Evolutionary conservation across 176 grass and related monocot genomes (phyloP), one percentile per base, ranked within the genome.

Genomic region (Cenchrus fungigraminus): DNA sequence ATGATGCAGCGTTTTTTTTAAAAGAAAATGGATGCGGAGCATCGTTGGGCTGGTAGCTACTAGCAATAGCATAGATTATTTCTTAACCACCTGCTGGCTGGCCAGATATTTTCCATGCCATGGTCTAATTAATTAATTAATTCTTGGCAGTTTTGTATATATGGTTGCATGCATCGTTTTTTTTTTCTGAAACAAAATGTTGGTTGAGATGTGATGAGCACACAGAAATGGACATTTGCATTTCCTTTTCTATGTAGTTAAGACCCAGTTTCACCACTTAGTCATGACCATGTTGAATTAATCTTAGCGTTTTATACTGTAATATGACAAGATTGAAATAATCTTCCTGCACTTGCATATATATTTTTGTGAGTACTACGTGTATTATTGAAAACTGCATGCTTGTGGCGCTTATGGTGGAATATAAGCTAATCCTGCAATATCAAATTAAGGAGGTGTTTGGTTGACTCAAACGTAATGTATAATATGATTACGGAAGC

Each of bases 51-150:
- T 20, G 14, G 54, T 58, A 2, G 55, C 19, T 65, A 5, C 6
- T 67, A 45, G 40, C 40, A 84, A 19, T 54, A 19, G 37, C 37
- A 46, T 46, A 46, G 72, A 67, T 76, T 31, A 67, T 76, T 31
- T 19, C 49, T 15, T 8, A 84, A 68, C 73, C 50, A 84, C 50
- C 73, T 54, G 10, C 7, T 31, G 72, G 61, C 47, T 31, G 72
- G 61, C 47, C n/a, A 77, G 73, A 77, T 77, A 57, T 84, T 84
- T 84, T 45, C 17, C n/a, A 66, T 56, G 63, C 3, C 1, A 12
- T 1, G 65, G 54, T 8, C n/a, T 0, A 40, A 4, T 25, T 25
- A 25, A 25, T 25, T 40, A 20, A 56, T 63, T 1, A 31, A 44
- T 61, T 67, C 5, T 34, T 77, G 14, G 14, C 13, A 6, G 49